Evolutionary conservation across 129 eudicot species (phyloP), one percentile per base, ranked within the genome.

Genomic region (Kitagawia praeruptora): DNA sequence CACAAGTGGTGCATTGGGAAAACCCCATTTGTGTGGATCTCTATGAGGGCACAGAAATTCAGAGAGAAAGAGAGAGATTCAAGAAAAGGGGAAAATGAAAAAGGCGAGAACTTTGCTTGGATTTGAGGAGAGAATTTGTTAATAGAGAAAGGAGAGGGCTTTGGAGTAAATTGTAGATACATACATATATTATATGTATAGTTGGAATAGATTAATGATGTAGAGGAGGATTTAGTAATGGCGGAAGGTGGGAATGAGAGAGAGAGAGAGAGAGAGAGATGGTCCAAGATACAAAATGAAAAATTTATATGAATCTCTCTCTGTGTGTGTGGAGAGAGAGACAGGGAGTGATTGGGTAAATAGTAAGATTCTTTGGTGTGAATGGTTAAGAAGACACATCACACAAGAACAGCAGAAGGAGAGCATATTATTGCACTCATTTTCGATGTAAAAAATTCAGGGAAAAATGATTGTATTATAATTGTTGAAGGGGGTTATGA

Each of bases 21-120:
- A 87, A 77, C 53, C 93, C 92, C 96, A 90, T 93, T 88, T 42
- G 31, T 77, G 82, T 80, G 61, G 87, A 91, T 85, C 84, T 80
- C 81, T 16, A 83, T 74, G 53, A 75, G 75, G 74, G 39, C 86
- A 88, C 87, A 78, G 79, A 87, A 88, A 84, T 84, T 83, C 75
- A 83, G 85, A 76, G 37, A 34, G 37, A 80, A 79, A 70, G 14
- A 75, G 76, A 69, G 66, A 82, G 15, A 37, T 42, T 10, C 75
- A 81, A 51, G 45, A 69, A 86, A 80, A 83, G 79, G 44, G 53
- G 79, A 66, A 38, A 25, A 28, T 44, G 87, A 80, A 70, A 86
- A 81, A 47, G 79, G n/a, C 51, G 41, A 49, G 83, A 85, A 81
- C 88, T 74, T 92, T 92, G 91, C 93, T 92, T 90, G 81, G 78